These are phyloP conservation scores for Penicillium sp. DNA, from an alignment of 2,329 filamentous ascomycete genomes.

Conservation along the genomic window DNA sequence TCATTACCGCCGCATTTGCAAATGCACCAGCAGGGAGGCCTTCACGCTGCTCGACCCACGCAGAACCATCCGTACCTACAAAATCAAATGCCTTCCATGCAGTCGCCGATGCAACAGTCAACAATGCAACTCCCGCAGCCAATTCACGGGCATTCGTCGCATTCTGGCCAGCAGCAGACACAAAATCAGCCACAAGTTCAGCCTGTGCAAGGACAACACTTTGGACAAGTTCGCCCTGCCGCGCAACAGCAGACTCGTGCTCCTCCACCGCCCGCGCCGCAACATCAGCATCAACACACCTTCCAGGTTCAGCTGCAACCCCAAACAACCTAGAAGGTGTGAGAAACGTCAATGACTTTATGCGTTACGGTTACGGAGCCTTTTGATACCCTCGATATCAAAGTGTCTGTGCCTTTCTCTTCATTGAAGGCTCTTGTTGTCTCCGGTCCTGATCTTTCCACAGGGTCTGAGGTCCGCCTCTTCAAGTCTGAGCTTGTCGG, in stretches of 20 bases:
- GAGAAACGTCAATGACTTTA: not conserved
- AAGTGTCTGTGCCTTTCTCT: too few relatives aligned
- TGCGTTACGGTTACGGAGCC: too few relatives aligned
- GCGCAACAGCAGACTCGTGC: constrained; percentile 13
- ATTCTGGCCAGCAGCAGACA: constrained; percentile 11
- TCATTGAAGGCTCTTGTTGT: too few relatives aligned
- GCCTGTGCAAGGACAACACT: not conserved
- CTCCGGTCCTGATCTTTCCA: too few relatives aligned
- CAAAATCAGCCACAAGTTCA: constrained; percentile 7
- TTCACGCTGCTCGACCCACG: constrained; percentile 11
- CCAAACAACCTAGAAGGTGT: constrained; percentile 13
- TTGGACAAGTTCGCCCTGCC: not conserved
- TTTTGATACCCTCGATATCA: too few relatives aligned
- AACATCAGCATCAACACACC: constrained; percentile 23
- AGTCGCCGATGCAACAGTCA: constrained; percentile 16
- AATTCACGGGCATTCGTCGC: constrained; percentile 10
- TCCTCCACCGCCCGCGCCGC: constrained; percentile 20
- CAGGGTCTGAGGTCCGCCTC: too few relatives aligned
- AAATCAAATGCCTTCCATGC: constrained; percentile 16
- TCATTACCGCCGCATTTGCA: constrained; percentile 20
- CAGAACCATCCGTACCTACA: constrained; percentile 19
- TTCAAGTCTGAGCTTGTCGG: too few relatives aligned
- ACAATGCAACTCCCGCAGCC: constrained; percentile 14
- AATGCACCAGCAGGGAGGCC: constrained; percentile 18
- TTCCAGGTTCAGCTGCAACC: constrained; percentile 22